phyloP scores from a whole-genome alignment of 2,329 filamentous ascomycete species.

The Fusarium heterosporum region DNA sequence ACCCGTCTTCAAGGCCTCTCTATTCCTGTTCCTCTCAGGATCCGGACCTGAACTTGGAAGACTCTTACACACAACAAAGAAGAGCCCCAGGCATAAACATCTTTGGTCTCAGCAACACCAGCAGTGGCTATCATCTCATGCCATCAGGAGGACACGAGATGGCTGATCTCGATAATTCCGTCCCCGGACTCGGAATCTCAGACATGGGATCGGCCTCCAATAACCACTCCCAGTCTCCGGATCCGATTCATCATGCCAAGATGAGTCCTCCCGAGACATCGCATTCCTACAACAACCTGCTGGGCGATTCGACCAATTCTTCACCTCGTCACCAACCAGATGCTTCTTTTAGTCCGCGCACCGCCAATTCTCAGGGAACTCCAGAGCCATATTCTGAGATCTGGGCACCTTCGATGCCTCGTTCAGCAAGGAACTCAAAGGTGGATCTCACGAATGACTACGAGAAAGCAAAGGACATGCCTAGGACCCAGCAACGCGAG shows the following conservation, averaged over 20 bases:
- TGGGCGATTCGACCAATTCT: conserved; percentile 13
- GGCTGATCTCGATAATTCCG: conserved; percentile 21
- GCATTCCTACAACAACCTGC: conserved; percentile 36
- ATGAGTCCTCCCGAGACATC: conserved; percentile 41
- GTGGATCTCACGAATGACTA: background rate
- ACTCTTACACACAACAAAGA: conserved; percentile 13
- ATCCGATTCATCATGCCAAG: conserved; percentile 23
- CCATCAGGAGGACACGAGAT: conserved; percentile 40
- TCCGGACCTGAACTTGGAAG: conserved; percentile 8
- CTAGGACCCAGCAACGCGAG: conserved; percentile 13
- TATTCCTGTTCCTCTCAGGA: background rate
- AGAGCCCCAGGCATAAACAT: conserved; percentile 30
- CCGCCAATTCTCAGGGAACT: conserved; percentile 8
- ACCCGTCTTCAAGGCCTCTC: conserved; percentile 22
- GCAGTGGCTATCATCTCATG: conserved; percentile 41
- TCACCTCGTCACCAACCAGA: conserved; percentile 8
- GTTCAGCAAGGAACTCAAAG: conserved; percentile 9
- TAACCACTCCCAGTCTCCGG: conserved; percentile 12
- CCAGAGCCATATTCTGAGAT: conserved; percentile 39
- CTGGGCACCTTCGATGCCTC: conserved; percentile 42
- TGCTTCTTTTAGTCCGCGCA: conserved; percentile 28
- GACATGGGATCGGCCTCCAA: conserved; percentile 8
- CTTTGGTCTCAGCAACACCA: conserved; percentile 38
- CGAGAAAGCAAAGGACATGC: conserved; percentile 9
- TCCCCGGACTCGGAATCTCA: conserved; percentile 39